Percentiles rank a stretch among this genome's conserved stretches.
These are phyloP conservation scores for Wakefieldia striispora DNA, from an alignment of 768 basidiomycete genomes.

Conservation along the genomic window DNA sequence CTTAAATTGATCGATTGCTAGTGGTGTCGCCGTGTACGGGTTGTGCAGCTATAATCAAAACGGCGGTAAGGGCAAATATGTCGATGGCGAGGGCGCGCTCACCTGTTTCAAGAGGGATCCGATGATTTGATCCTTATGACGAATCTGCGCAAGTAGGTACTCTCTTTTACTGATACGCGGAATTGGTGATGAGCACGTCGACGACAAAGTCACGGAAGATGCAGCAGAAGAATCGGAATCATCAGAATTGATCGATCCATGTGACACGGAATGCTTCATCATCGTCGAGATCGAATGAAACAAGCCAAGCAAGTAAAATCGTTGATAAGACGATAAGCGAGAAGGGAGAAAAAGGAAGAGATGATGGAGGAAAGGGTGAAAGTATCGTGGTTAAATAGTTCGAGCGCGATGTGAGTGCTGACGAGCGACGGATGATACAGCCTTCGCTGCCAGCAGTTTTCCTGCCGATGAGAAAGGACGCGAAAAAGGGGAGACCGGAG, in stretches of 20 bases:
- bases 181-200: slow-evolving; percentile 27
- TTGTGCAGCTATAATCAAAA: slow-evolving; percentile 50
- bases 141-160: slow-evolving; percentile 80
- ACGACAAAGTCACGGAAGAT: slow-evolving; percentile 39
- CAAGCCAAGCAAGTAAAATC: not conserved
- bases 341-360: not conserved
- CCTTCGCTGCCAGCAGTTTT: slow-evolving; percentile 14
- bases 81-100: slow-evolving; percentile 7
- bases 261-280: slow-evolving; percentile 20
- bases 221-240: slow-evolving; percentile 28
- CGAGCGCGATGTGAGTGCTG: not conserved
- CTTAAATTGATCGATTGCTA: slow-evolving; percentile 76
- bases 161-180: slow-evolving; percentile 69
- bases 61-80: not conserved
- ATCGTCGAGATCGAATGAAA: not conserved
- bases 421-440: slow-evolving; percentile 4
- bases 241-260: slow-evolving; percentile 18
- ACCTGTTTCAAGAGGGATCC: slow-evolving; percentile 84
- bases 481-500: slow-evolving; percentile 1
- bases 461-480: slow-evolving; percentile 10
- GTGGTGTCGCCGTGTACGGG: slow-evolving; percentile 74
- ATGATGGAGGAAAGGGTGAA: not conserved
- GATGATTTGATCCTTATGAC: slow-evolving; percentile 86
- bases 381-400: slow-evolving; percentile 20
- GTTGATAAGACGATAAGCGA: not conserved